Percentiles rank a stretch among this genome's conserved stretches.
Conservation (phyloP, 139 green algal species). For the Auxenochlorella pyrenoidosa region DNA sequence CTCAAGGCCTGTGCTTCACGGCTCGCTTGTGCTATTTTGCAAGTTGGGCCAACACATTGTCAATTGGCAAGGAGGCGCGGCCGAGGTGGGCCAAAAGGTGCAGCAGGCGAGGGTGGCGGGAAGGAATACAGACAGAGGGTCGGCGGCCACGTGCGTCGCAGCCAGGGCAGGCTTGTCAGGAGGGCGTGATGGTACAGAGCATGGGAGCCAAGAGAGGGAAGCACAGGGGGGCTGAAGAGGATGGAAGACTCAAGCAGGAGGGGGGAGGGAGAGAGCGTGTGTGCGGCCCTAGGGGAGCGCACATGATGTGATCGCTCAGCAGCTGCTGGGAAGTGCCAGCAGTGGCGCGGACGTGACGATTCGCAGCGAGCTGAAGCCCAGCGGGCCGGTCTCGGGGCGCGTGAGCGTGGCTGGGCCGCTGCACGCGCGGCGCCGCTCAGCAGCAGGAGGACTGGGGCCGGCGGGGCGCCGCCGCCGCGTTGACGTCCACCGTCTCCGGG, state of each 20-base stretch:
- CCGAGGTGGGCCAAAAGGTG: background rate
- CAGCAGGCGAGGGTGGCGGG: background rate
- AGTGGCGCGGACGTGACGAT: no score
- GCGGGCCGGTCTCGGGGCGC: no score
- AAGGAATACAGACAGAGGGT: background rate
- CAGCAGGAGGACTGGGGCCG: conserved; percentile 76
- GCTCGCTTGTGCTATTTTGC: background rate
- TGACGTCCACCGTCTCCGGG: conserved; percentile 95
- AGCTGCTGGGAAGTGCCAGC: no score
- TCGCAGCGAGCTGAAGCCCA: no score
- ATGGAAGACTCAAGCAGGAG: no score
- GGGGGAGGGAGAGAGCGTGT: no score
- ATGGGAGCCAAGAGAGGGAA: no score
- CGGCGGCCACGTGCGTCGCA: background rate
- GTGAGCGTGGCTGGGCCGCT: background rate
- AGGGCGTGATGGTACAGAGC: background rate
- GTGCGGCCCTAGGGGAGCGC: no score
- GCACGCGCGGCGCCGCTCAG: conserved; percentile 36
- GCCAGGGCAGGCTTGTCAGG: background rate
- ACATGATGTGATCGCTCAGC: no score
- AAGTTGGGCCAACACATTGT: background rate
- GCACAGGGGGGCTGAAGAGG: no score
- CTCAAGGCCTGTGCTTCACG: background rate
- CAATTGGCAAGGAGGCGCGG: background rate
- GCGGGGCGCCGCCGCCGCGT: conserved; percentile 60